Evolutionary conservation across 208 protist genomes (phyloP), one percentile per base, ranked within the genome.

Genomic region (Wallacemonas sp.): DNA sequence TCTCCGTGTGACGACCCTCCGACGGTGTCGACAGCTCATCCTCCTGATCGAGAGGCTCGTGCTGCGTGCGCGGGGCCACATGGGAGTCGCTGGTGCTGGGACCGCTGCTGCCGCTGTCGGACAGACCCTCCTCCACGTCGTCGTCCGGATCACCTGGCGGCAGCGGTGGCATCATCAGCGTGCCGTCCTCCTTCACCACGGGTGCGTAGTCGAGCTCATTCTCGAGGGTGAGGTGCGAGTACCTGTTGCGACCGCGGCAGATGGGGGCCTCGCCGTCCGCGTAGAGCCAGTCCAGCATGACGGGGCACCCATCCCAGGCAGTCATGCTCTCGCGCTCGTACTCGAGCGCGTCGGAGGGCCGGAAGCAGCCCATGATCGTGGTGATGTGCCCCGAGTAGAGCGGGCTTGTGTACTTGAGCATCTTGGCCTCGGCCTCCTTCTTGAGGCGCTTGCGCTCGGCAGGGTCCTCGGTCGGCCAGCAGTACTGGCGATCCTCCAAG

Each of bases 381-480:
- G 70, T 64, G 18, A 91, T 70, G 57, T 87, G 81, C 0, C 74
- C 72, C 2, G 41, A 70, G 68, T 87, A 91, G 41, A 84, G 79
- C 11, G 81, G 77, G 8, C 67, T 67, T 26, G 63, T 49, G 69
- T 85, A 91, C 22, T 38, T 39, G 39, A 77, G 67, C 68, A 74
- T 74, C 39, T 55, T 59, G 36, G 55, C 22, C 33, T 57, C 14
- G 3, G 45, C 57, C 52, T 36, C 32, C 59, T 63, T 57, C 38
- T 42, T 45, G 11, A 65, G 45, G 31, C 55, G 67, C 54, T 68
- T 70, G 28, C 65, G 55, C 39, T 74, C 63, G 22, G 26, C 52
- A 3, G 52, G 52, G 32, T 41, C 50, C 1, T 38, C 36, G 22
- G 29, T 33, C 2, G 31, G 12, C 26, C 39, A 61, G 59, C 67